Evolutionary conservation across 1,139 yeast species (phyloP).

Genomic region (Suhomyces bribrorum): DNA sequence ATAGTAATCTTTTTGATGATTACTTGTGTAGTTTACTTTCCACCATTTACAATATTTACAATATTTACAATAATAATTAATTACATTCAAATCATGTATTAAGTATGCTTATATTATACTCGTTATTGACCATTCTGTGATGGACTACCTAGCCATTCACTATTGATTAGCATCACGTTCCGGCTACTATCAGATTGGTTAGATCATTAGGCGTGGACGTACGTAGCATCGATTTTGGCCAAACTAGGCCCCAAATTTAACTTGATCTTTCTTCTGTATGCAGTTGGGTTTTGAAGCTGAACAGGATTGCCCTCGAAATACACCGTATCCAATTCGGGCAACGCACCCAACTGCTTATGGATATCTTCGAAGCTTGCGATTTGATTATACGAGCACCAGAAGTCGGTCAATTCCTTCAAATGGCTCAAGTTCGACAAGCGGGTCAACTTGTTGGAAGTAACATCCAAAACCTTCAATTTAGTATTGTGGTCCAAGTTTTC

Average conservation of each 20-base stretch:
- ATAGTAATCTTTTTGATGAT: no score
- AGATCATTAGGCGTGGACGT: constrained; percentile 31
- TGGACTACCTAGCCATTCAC: no score
- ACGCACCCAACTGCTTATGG: constrained; percentile 59
- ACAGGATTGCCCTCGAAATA: constrained; percentile 96
- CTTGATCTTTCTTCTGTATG: constrained; percentile 81
- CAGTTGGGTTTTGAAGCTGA: constrained; percentile 68
- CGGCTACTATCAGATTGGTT: no score
- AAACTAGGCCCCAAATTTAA: constrained; percentile 74
- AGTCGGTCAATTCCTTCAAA: constrained; percentile 71
- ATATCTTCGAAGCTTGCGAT: constrained; percentile 70
- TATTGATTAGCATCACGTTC: no score
- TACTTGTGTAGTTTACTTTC: no score
- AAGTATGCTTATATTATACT: no score
- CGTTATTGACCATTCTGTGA: no score
- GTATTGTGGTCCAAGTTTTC: constrained; percentile 75
- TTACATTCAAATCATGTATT: no score
- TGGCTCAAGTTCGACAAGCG: constrained; percentile 67
- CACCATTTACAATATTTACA: no score
- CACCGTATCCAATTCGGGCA: constrained; percentile 77
- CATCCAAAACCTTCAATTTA: constrained; percentile 74
- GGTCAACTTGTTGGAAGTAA: constrained; percentile 71
- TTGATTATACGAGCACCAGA: constrained; percentile 88
- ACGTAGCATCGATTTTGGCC: constrained; percentile 89
- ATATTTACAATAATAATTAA: no score